Base-by-base conservation (phyloP, 2,329 filamentous ascomycete species). In the Tympanopsis confertula region DNA sequence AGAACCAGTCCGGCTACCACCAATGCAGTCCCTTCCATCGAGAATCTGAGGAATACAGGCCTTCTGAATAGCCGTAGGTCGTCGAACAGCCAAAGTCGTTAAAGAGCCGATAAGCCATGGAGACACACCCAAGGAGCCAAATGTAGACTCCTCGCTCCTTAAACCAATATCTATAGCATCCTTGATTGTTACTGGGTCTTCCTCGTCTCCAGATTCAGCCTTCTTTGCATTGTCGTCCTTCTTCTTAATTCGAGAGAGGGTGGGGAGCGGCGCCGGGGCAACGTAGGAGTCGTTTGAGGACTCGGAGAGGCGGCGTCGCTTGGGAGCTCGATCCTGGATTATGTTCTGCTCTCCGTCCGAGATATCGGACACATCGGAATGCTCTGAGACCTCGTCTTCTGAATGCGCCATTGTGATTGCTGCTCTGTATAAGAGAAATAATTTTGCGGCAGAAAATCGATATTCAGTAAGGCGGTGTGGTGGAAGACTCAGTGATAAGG, bases 21-120 rank as follows among this genome's bases (percentile, higher is more conserved):
- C 78, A 43, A 82, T 81, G 45, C 74, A 81, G 51, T 82, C 76
- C 45, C 71, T 65, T 2, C 30, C 78, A 41, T 74, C 68, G 7
- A 82, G 43, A 37, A 82, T 80, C 47, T 76, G 68, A 1, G 76
- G 76, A 44, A 82, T 82, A 52, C 74, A 79, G 15, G 67, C 68
- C 39, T 66, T 70, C 45, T 82, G 78, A 55, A 82, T 82, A 14
- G 71, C 69, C 1, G 78, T 82, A 1, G 78, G 78, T 35, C 65
- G 61, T 44, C 67, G 72, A 45, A 82, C 79, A 13, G 74, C 71
- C 69, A 82, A 73, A 17, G 71, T 68, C 14, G 69, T 59, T 13
- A 82, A 58, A 2, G 78, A 77, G 15, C 66, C 62, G 12, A 78
- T 65, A 3, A 82, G 65, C 78, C 78, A 82, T 44, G 71, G 72